phyloP scores from a whole-genome alignment of 2,329 filamentous ascomycete species.

The Talaromyces atroroseus region DNA sequence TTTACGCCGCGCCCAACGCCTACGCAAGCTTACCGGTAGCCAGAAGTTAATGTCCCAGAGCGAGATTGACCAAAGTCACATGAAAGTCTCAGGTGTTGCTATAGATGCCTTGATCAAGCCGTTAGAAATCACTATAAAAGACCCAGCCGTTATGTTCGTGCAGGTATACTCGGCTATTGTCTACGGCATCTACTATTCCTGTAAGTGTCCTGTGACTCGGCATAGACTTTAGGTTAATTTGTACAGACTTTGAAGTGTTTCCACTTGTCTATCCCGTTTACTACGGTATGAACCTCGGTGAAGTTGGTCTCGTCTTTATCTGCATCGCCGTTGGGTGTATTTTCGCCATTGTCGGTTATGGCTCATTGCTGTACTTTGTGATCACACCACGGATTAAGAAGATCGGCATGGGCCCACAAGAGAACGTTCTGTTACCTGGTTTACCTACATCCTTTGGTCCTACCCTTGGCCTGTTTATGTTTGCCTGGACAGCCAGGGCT shows the following conservation, averaged over 20 bases:
- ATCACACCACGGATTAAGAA: constrained; percentile 48
- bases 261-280: constrained; percentile 56
- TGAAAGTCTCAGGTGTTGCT: background rate
- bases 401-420: constrained; percentile 49
- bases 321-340: constrained; percentile 48
- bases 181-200: constrained; percentile 49
- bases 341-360: constrained; percentile 48
- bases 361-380: constrained; percentile 49
- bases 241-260: constrained; percentile 54
- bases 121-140: constrained; percentile 57
- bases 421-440: constrained; percentile 51
- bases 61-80: constrained; percentile 39
- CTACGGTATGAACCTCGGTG: constrained; percentile 56
- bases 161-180: constrained; percentile 59
- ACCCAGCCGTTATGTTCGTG: constrained; percentile 59
- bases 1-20: constrained; percentile 54
- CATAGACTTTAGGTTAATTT: background rate
- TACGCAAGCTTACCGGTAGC: constrained; percentile 58
- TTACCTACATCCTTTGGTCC: constrained; percentile 50
- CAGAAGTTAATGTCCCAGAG: constrained; percentile 53
- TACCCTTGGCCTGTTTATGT: constrained; percentile 57
- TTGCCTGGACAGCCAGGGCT: constrained; percentile 9
- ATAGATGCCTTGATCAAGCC: constrained; percentile 37
- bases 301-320: constrained; percentile 57
- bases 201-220: constrained; percentile 20